Evolutionary conservation across 148 eudicot genomes (phyloP).

Genomic region (Suaeda aralocaspica): DNA sequence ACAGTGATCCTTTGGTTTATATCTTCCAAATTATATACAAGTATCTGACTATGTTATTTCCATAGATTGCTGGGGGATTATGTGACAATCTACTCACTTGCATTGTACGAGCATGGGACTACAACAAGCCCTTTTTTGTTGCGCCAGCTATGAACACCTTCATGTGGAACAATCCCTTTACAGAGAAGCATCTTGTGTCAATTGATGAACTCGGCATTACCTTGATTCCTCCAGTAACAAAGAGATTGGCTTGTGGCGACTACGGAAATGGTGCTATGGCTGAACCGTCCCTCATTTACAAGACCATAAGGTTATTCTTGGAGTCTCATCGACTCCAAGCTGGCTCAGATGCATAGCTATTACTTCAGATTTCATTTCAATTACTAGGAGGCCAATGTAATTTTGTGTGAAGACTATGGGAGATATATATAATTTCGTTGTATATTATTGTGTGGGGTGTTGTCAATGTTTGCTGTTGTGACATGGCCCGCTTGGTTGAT

Average conservation of each 20-base stretch:
- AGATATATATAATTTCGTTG: neutral
- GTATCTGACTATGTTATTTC: neutral
- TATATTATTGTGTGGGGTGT: neutral
- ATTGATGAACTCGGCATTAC: conserved; percentile 79
- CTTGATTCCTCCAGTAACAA: conserved; percentile 77
- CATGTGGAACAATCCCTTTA: conserved; percentile 95
- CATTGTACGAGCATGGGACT: conserved; percentile 94
- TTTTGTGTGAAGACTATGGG: neutral
- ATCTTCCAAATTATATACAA: neutral
- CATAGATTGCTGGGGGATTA: conserved; percentile 85
- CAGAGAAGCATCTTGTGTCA: conserved; percentile 74
- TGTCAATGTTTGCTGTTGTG: neutral
- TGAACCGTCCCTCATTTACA: conserved; percentile 77
- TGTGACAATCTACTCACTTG: conserved; percentile 93
- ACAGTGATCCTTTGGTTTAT: neutral
- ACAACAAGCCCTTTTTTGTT: conserved; percentile 72
- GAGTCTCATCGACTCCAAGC: conserved; percentile 38
- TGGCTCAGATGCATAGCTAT: conserved; percentile 13
- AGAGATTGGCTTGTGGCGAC: conserved; percentile 92
- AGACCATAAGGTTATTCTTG: conserved; percentile 70
- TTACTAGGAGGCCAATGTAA: neutral
- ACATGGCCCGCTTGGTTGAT: neutral
- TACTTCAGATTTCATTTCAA: neutral
- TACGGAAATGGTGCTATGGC: conserved; percentile 98
- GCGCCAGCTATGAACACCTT: conserved; percentile 96